Percentiles rank a stretch among this genome's conserved stretches.
phyloP scores from a whole-genome alignment of 2,329 filamentous ascomycete species.

The Aspergillus hortae region DNA sequence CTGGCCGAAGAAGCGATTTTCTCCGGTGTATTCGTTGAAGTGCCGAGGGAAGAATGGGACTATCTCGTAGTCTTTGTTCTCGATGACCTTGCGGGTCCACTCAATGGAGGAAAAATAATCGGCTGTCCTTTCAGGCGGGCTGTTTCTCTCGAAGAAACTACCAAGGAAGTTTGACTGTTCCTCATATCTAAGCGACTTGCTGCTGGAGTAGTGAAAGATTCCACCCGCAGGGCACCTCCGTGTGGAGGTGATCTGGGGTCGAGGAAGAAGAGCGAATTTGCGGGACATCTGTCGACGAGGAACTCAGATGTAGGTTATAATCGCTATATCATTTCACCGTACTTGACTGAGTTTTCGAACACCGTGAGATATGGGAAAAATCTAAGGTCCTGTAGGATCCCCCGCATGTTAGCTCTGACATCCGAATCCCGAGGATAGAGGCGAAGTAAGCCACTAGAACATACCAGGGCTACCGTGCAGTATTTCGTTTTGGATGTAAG shows the following conservation, averaged over 20 bases:
- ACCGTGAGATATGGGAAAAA: too few species aligned
- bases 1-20: conserved; percentile 2
- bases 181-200: background rate
- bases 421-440: too few species aligned
- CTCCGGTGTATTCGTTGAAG: background rate
- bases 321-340: too few species aligned
- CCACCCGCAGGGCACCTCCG: background rate
- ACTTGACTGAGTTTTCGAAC: too few species aligned
- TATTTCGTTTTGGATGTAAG: too few species aligned
- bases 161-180: conserved; percentile 1
- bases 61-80: background rate
- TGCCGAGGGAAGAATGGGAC: conserved; percentile 3
- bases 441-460: too few species aligned
- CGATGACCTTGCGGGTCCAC: conserved; percentile 1
- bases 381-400: too few species aligned
- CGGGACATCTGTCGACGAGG: background rate
- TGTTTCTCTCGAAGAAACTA: background rate
- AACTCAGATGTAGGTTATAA: too few species aligned
- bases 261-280: background rate
- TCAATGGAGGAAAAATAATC: conserved; percentile 1
- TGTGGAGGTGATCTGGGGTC: background rate
- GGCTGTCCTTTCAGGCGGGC: background rate
- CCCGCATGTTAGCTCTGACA: too few species aligned
- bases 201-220: background rate
- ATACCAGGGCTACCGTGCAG: too few species aligned